Evolutionary conservation across 352 stramenopile species (phyloP).

Genomic region (Blastocystis sp.): DNA sequence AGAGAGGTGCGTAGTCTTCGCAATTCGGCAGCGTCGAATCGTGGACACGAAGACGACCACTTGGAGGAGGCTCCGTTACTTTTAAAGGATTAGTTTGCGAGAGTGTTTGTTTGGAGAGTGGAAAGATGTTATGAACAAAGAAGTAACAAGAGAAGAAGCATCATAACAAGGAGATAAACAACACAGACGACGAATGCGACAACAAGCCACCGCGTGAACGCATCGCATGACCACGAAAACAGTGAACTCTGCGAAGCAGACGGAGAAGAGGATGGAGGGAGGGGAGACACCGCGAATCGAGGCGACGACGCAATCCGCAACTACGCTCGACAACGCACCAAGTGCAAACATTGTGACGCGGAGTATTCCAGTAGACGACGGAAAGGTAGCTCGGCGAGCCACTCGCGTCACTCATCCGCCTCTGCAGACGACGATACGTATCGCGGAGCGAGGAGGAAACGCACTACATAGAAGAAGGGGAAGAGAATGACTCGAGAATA

Average conservation of each 20-base stretch:
- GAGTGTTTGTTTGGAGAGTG: neutral
- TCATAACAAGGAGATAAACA: neutral
- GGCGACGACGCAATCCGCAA: neutral
- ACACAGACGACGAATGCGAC: neutral
- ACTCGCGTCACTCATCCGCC: neutral
- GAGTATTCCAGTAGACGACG: neutral
- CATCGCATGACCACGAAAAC: neutral
- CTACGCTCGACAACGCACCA: no score
- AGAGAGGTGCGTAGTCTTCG: neutral
- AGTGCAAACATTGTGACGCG: neutral
- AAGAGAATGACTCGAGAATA: neutral
- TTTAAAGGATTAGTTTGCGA: neutral
- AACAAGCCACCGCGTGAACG: neutral
- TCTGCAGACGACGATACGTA: neutral
- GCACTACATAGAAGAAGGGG: neutral
- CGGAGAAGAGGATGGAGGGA: neutral
- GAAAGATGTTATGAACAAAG: neutral
- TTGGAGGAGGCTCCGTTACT: constrained; percentile 23
- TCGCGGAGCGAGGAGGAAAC: neutral
- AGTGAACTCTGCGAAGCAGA: neutral
- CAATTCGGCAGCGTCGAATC: neutral
- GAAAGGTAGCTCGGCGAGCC: neutral
- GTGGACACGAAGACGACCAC: neutral
- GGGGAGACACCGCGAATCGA: neutral
- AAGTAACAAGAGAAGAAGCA: neutral